Conservation (phyloP, 768 basidiomycete species). For the Tylopilus vinaceipallidus region DNA sequence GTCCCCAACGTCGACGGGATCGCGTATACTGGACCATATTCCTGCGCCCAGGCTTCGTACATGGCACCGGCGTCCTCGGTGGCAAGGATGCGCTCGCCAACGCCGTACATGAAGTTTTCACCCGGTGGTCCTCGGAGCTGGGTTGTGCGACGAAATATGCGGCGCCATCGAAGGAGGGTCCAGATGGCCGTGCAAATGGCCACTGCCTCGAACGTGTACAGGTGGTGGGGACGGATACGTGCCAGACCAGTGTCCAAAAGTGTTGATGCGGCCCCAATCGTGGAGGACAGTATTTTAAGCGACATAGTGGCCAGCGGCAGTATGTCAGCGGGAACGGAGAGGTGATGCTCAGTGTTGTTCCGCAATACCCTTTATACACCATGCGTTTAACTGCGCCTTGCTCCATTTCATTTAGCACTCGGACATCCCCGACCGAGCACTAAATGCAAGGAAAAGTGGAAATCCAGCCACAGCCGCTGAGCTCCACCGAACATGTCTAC, state of each 20-base stretch:
- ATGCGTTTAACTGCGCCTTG: no score
- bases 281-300: neutral
- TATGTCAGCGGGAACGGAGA: no score
- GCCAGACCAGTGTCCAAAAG: neutral
- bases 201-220: neutral
- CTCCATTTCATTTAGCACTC: no score
- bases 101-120: conserved; percentile 22
- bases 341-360: no score
- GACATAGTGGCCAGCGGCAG: no score
- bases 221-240: neutral
- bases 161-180: conserved; percentile 7
- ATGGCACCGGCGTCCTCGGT: conserved; percentile 1
- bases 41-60: conserved; percentile 24
- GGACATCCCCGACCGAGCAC: no score
- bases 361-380: no score
- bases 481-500: no score
- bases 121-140: conserved; percentile 10
- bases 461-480: no score
- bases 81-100: conserved; percentile 3
- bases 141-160: conserved; percentile 8
- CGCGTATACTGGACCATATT: conserved; percentile 21
- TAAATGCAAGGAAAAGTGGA: no score
- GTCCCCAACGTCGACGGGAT: conserved; percentile 16
- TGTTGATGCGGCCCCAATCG: neutral
- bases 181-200: neutral